Evolutionary conservation across 2,329 filamentous ascomycete species (phyloP).

Genomic region (Incumbomyces lentus): DNA sequence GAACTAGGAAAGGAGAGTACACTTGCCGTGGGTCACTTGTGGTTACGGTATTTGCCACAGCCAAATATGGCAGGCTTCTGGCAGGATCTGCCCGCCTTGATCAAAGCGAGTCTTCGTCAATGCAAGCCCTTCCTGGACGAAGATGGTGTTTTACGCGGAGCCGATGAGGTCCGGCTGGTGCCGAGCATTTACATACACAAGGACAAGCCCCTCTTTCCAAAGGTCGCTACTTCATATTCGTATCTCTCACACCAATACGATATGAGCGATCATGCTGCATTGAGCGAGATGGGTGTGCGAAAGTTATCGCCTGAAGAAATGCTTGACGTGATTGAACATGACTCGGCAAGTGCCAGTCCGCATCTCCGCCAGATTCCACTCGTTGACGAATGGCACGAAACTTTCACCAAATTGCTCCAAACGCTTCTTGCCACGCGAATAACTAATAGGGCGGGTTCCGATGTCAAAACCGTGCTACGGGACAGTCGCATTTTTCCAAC

Average conservation of each 20-base stretch:
- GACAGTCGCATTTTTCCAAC: slow-evolving; percentile 7
- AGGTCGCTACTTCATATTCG: slow-evolving; percentile 5
- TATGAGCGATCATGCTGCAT: background rate
- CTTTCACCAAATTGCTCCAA: slow-evolving; percentile 7
- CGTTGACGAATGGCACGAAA: slow-evolving; percentile 10
- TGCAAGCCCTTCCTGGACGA: slow-evolving; percentile 2
- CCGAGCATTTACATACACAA: slow-evolving; percentile 10
- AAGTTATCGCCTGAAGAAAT: slow-evolving; percentile 4
- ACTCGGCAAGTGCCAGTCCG: background rate
- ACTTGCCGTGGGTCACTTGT: slow-evolving; percentile 2
- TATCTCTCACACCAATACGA: slow-evolving; percentile 10
- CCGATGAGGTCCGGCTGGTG: slow-evolving; percentile 2
- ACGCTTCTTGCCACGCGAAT: background rate
- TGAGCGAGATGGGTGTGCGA: slow-evolving; percentile 8
- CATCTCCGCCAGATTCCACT: slow-evolving; percentile 5
- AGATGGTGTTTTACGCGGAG: background rate
- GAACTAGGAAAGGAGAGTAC: slow-evolving; percentile 1
- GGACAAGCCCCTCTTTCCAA: slow-evolving; percentile 6
- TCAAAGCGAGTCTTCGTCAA: background rate
- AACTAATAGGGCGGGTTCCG: slow-evolving; percentile 1
- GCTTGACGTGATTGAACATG: slow-evolving; percentile 7
- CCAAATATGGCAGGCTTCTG: slow-evolving; percentile 8
- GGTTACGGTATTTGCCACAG: slow-evolving; percentile 10
- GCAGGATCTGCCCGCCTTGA: slow-evolving; percentile 4
- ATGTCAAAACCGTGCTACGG: background rate